Base-by-base conservation (phyloP, 768 basidiomycete species). In the Tricholomella constricta region DNA sequence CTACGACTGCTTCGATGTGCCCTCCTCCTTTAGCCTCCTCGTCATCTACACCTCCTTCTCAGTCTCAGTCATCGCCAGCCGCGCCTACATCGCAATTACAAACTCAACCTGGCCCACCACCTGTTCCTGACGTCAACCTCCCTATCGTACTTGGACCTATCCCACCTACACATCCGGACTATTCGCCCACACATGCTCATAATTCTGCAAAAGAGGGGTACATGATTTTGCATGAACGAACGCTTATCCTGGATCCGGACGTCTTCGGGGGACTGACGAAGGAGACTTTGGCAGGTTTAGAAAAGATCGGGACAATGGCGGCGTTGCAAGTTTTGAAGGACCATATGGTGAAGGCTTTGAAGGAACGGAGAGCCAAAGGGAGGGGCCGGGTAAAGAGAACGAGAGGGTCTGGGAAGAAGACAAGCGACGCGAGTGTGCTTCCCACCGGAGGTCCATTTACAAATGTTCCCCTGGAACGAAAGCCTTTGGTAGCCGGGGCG, bases 211-310 rank as follows among this genome's bases (percentile, higher is more conserved):
- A 79, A 54, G 74, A 80, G 60, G 79, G 80, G 2, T 81, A 80
- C 27, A 92, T 97, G 75, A 83, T 91, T 20, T 72, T 95, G 11
- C 91, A 95, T 57, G 86, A 93, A 58, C 86, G 91, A 48, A 87
- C 82, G 26, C 80, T 97, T 19, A 83, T 93, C 51, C 82, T 97
- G 32, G 89, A 91, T 62, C 94, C 94, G 2, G 78, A 80, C 19
- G 87, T 96, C 29, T 97, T 97, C 64, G 80, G 86, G 8, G 85
- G 85, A 49, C 78, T 96, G 11, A 83, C 87, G 3, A 74, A 78
- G 38, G 85, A 87, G 55, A 88, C 88, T 67, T 72, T 96, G 38
- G 80, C 78, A 51, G 86, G 88, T 40, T 72, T 95, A 23, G 89
- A 94, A 69, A 79, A 80, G 47, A 82, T 94, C 67, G 91, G 91